Base-by-base conservation (phyloP, 371 early-diverging fungal species). In the Chytridium lagenaria region DNA sequence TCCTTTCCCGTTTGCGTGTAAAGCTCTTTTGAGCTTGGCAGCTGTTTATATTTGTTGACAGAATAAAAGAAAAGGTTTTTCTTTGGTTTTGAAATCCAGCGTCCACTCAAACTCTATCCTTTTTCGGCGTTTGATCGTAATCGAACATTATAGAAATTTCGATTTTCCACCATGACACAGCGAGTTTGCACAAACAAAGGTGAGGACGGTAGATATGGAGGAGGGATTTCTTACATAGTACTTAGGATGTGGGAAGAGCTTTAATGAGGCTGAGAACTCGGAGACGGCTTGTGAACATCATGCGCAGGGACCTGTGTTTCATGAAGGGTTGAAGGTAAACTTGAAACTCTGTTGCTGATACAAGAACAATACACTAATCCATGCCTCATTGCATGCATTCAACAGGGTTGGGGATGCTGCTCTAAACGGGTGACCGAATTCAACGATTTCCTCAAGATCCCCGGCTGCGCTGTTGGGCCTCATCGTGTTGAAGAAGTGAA, bases 351-450 rank as follows among this genome's bases (percentile, higher is more conserved):
- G 3, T 52, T 44, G 30, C 31, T 23, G 15, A 36, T 19, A 12
- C 63, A 19, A 70, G 5, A 51, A 0, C 10, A 2, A 28, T 23
- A 7, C 50, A 40, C 28, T 5, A 57, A 57, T 23, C 57, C 55
- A 1, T 75, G 70, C 33, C 65, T 67, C 65, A 68, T 70, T 49
- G 71, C 67, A 15, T 37, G n/a, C n/a, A n/a, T n/a, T n/a, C n/a
- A 49, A 23, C 66, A 95, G 88, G 94, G 96, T 55, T 98, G 96
- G 95, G 89, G 90, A 57, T 98, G 98, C 85, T 98, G 98, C 85
- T 83, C 89, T n/a, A 95, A 95, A 72, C 87, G 93, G 50, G 96
- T 94, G 63, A 82, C 83, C 40, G 91, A 92, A 63, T 98, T 98
- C 77, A 94, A 98, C 79, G 95, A 94, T 65, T 97, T 98, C 80